Evolutionary conservation across 495 filamentous ascomycete species (phyloP), one percentile per base, ranked within the genome.

Genomic region (Xanthoparmelia taractica): DNA sequence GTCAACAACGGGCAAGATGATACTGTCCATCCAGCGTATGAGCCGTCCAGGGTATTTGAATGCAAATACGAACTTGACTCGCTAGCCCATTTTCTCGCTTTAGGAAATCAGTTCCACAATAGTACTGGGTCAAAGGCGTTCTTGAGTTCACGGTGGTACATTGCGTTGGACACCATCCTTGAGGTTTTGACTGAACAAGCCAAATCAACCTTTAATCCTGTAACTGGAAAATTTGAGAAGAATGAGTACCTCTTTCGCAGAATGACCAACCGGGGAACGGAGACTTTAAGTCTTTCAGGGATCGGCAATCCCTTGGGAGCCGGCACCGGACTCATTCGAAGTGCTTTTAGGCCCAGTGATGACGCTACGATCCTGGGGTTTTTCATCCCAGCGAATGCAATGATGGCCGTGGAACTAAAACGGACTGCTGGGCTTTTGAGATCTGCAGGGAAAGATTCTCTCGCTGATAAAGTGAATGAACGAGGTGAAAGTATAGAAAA

Each of bases 61-160:
- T 99, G 94, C 82, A 99, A 99, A 75, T 99, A 97, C 74, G 94
- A 99, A 76, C 83, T 99, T 8, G 94, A 99, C 73, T 97, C 92
- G 2, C 81, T 99, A 0, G 94, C 92, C 5, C 84, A 91, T 71
- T 99, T 99, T 75, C 84, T 99, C 17, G 81, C 88, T 7, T 76
- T 99, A 45, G 84, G 81, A 2, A 96, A 93, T 65, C 84, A 94
- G 55, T 99, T 96, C 77, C 78, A 94, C 72, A 83, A 87, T 27
- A 82, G 87, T 69, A 96, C 91, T 1, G 81, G 80, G 17, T 92
- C 88, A 17, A 87, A 76, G 8, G 86, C 87, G 27, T 96, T 93
- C 67, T 71, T 97, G 52, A 92, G 82, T 3, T 69, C 81, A 25
- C 81, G 92, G 33, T 99, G 91, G 90, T 88, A 89, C 67, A 76